These are phyloP conservation scores for Mimosa bimucronata DNA, from an alignment of 306 rosid species.

Conservation along the genomic window DNA sequence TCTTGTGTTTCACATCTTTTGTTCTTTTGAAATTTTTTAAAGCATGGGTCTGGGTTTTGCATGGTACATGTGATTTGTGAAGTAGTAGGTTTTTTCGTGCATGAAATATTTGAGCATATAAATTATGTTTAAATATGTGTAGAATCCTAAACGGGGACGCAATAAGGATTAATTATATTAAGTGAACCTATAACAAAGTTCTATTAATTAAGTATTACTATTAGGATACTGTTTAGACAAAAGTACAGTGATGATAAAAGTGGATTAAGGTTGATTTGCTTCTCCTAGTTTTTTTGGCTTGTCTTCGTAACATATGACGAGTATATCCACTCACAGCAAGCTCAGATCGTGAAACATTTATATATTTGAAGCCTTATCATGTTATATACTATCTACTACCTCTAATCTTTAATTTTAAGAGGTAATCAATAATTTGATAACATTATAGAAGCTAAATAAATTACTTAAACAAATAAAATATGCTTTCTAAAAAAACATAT, in stretches of 20 bases:
- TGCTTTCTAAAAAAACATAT: too few species aligned
- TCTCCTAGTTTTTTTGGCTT: too few species aligned
- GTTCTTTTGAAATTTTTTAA: background rate
- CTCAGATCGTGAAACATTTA: background rate
- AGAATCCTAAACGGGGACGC: conserved; percentile 35
- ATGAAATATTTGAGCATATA: conserved; percentile 29
- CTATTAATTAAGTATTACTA: background rate
- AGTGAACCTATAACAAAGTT: conserved; percentile 25
- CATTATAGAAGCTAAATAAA: too few species aligned
- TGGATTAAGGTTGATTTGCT: background rate
- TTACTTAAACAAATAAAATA: too few species aligned
- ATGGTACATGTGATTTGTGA: conserved; percentile 31
- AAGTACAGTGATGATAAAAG: background rate
- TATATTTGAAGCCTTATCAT: too few species aligned
- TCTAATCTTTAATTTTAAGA: too few species aligned
- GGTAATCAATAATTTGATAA: too few species aligned
- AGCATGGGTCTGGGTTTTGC: background rate
- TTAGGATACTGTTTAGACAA: background rate
- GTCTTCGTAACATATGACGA: background rate
- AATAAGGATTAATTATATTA: conserved; percentile 30
- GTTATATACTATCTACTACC: too few species aligned
- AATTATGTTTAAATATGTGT: conserved; percentile 24
- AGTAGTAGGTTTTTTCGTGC: conserved; percentile 43
- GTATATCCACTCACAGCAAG: background rate
- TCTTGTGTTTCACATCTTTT: background rate